Percentiles rank a stretch among this genome's conserved stretches.
phyloP scores from a whole-genome alignment of 257 asterid species.

The Primulina huaijiensis region DNA sequence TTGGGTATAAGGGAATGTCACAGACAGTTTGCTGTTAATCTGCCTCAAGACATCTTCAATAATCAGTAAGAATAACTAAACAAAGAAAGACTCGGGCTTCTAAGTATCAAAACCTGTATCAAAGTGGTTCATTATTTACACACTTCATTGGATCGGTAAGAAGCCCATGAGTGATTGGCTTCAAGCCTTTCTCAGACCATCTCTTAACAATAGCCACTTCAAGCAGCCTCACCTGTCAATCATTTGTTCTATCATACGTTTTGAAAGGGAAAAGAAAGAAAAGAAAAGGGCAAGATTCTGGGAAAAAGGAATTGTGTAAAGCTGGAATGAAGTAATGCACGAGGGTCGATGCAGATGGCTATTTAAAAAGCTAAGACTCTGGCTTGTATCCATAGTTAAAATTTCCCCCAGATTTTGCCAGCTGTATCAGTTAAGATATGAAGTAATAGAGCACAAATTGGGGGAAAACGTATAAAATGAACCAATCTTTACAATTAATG shows the following conservation, averaged over 20 bases:
- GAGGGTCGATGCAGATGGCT: neutral
- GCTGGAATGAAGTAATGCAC: neutral
- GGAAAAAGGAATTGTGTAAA: neutral
- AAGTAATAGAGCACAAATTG: neutral
- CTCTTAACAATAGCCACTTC: slow-evolving; percentile 60
- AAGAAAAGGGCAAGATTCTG: neutral
- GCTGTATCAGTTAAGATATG: neutral
- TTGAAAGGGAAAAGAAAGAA: too few relatives aligned
- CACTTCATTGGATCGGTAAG: slow-evolving; percentile 47
- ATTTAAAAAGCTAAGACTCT: neutral
- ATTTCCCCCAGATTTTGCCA: neutral
- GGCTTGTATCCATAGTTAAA: neutral
- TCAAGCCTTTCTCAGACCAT: slow-evolving; percentile 60
- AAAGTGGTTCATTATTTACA: slow-evolving; percentile 52
- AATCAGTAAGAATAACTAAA: slow-evolving; percentile 24
- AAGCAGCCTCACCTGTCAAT: slow-evolving; percentile 71
- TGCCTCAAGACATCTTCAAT: neutral
- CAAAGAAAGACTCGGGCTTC: slow-evolving; percentile 10
- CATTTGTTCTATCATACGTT: slow-evolving; percentile 13
- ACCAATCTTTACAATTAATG: neutral
- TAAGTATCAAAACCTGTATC: slow-evolving; percentile 17
- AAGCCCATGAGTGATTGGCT: slow-evolving; percentile 54
- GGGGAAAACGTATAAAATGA: neutral
- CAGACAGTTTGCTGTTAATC: slow-evolving; percentile 1
- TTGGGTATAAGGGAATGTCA: slow-evolving; percentile 1